Evolutionary conservation across 2,329 filamentous ascomycete species (phyloP).

Genomic region (Hymenoscyphus linearis): DNA sequence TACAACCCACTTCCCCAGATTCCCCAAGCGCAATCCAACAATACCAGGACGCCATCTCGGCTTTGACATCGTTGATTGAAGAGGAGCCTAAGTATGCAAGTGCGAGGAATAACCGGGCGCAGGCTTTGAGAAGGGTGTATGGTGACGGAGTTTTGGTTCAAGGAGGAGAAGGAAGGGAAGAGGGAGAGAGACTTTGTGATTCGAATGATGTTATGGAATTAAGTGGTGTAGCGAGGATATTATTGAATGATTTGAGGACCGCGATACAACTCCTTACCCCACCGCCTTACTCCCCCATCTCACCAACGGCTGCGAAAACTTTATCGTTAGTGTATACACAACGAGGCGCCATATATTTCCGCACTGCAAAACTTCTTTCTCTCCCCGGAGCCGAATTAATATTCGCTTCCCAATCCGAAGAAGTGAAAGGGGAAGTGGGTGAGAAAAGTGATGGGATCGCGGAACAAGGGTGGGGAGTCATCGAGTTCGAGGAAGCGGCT

Average conservation of each 20-base stretch:
- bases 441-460: constrained; percentile 41
- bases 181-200: too few species aligned
- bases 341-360: constrained; percentile 58
- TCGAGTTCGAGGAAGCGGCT: constrained; percentile 58
- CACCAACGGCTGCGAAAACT: constrained; percentile 58
- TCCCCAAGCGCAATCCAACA: constrained; percentile 35
- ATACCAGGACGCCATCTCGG: constrained; percentile 44
- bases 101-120: constrained; percentile 69
- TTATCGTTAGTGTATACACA: constrained; percentile 69
- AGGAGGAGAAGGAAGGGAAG: background rate
- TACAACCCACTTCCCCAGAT: constrained; percentile 16
- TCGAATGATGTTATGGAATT: too few species aligned
- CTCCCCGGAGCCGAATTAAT: constrained; percentile 28
- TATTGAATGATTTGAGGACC: constrained; percentile 49
- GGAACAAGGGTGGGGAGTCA: constrained; percentile 46
- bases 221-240: constrained; percentile 35
- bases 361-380: constrained; percentile 42
- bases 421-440: constrained; percentile 29
- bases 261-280: constrained; percentile 58
- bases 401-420: constrained; percentile 25
- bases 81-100: constrained; percentile 63
- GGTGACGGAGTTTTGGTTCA: constrained; percentile 53
- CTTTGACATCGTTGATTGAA: constrained; percentile 51
- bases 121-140: constrained; percentile 57
- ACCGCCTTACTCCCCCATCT: constrained; percentile 48